Conservation (phyloP, 23 red algal species). For the Agarophyton chilense region DNA sequence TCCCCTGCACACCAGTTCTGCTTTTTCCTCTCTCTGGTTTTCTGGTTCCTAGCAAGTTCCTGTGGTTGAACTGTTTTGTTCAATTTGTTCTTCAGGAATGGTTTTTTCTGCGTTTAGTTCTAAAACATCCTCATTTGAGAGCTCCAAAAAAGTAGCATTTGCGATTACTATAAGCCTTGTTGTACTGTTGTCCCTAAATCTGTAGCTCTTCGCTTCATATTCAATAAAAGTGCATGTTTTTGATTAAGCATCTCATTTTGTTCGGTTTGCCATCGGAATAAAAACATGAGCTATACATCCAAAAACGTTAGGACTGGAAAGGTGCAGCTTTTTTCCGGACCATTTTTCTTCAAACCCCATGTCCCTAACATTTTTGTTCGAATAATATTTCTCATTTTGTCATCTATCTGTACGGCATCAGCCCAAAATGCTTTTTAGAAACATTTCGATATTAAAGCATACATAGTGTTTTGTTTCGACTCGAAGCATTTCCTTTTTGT, state of each 20-base stretch:
- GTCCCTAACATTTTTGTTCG: not conserved
- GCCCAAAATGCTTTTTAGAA: slow-evolving; percentile 32
- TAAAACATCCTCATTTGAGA: not conserved
- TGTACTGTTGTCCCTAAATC: not conserved
- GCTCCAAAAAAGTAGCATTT: not conserved
- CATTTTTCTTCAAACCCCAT: not conserved
- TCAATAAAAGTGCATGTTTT: slow-evolving; percentile 1
- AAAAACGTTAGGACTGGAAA: not conserved
- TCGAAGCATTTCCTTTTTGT: slow-evolving; percentile 28
- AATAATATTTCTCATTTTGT: slow-evolving; percentile 8
- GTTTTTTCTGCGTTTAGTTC: not conserved
- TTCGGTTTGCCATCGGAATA: not conserved
- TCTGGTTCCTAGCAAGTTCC: too few relatives aligned
- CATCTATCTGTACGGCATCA: slow-evolving; percentile 1
- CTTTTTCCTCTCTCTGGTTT: not conserved
- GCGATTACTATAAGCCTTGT: not conserved
- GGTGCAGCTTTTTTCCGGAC: not conserved
- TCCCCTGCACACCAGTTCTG: slow-evolving; percentile 3
- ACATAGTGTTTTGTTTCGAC: not conserved
- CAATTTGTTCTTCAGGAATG: not conserved
- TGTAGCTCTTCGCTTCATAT: slow-evolving; percentile 24
- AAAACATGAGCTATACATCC: slow-evolving; percentile 24
- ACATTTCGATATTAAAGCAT: not conserved
- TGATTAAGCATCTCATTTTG: slow-evolving; percentile 3
- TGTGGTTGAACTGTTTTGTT: too few relatives aligned